phyloP scores from a whole-genome alignment of 495 filamentous ascomycete genomes.

The Hypoxylon trugodes region DNA sequence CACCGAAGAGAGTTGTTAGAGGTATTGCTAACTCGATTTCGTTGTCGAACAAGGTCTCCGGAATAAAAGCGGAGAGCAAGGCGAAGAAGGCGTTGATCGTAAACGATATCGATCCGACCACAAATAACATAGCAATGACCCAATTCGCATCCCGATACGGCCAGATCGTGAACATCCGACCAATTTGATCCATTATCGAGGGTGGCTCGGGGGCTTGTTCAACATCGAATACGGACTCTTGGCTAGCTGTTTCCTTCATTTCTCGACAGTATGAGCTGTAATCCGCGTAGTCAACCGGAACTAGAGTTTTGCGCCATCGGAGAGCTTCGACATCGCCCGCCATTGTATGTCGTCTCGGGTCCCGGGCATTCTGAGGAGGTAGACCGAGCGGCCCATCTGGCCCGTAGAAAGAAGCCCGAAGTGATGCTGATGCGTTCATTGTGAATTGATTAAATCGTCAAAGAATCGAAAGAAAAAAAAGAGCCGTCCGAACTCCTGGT shows the following conservation, averaged over 20 bases:
- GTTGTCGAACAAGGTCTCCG: neutral
- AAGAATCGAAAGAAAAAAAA: neutral
- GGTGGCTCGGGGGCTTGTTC: neutral
- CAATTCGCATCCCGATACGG: neutral
- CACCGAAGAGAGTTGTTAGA: neutral
- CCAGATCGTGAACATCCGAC: neutral
- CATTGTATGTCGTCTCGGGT: neutral
- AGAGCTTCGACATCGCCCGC: neutral
- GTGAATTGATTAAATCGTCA: neutral
- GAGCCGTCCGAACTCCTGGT: neutral
- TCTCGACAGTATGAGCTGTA: neutral
- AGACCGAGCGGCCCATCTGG: neutral
- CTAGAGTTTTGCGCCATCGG: neutral
- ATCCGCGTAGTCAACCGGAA: neutral
- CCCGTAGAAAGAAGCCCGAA: neutral
- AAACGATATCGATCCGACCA: neutral
- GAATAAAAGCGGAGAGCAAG: neutral
- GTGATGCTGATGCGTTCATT: neutral
- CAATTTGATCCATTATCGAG: neutral
- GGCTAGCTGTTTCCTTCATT: neutral
- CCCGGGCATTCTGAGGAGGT: neutral
- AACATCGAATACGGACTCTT: neutral
- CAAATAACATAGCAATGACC: neutral
- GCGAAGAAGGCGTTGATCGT: neutral
- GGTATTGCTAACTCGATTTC: neutral